A percentile compares a stretch with the other conserved stretches of the same genome.
These are phyloP conservation scores for Metarhizium rileyi DNA, from an alignment of 2,329 filamentous ascomycete genomes.

Conservation along the genomic window DNA sequence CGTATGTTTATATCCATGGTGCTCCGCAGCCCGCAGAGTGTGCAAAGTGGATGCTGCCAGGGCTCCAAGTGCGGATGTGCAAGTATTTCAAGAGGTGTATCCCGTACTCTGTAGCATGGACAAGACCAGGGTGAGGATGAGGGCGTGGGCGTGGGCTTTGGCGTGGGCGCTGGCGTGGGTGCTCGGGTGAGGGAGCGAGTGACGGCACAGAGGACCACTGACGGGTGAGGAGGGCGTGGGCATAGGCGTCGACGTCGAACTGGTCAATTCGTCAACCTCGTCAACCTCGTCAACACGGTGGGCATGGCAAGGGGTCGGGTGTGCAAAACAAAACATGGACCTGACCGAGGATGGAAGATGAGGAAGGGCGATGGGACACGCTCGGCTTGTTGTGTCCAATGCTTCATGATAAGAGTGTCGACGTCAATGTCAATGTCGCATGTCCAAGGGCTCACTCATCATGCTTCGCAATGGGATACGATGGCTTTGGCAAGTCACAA, in stretches of 20 bases:
- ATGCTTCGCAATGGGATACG: no score
- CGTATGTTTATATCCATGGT: background rate
- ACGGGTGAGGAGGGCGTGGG: background rate
- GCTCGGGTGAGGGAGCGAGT: background rate
- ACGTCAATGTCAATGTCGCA: no score
- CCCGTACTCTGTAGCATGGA: background rate
- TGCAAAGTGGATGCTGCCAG: background rate
- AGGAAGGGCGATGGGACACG: background rate
- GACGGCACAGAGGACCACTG: no score
- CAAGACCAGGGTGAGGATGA: background rate
- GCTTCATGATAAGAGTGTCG: no score
- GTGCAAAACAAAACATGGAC: no score
- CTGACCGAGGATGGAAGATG: no score
- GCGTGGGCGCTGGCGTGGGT: background rate
- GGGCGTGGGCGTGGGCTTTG: background rate
- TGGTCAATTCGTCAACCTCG: background rate
- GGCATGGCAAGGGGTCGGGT: background rate
- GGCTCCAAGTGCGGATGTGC: background rate
- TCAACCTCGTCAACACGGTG: background rate
- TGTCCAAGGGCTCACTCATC: no score
- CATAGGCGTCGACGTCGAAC: background rate
- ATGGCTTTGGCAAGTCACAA: no score
- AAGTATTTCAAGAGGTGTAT: background rate
- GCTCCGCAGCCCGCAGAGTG: background rate
- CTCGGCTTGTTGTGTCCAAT: background rate